Evolutionary conservation across 2,329 filamentous ascomycete species (phyloP).

Genomic region (Periconia sp.): DNA sequence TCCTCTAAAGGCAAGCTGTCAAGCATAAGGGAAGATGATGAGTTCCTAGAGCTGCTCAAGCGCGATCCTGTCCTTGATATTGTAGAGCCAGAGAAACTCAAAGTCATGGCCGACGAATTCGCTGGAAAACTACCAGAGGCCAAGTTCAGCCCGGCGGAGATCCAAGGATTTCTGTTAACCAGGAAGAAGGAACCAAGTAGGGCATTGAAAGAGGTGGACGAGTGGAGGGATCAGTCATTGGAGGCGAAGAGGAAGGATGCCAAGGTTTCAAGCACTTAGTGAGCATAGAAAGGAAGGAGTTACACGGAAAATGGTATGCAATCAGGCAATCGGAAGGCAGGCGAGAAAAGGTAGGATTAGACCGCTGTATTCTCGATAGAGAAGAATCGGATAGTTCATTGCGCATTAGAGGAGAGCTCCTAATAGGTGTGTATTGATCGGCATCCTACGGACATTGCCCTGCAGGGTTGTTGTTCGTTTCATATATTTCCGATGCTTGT

Average conservation of each 20-base stretch:
- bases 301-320: no score
- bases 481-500: no score
- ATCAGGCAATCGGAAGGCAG: no score
- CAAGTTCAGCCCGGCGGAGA: slow-evolving; percentile 58
- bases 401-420: no score
- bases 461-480: no score
- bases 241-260: slow-evolving; percentile 37
- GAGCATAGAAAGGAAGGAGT: no score
- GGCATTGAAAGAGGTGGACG: slow-evolving; percentile 52
- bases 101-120: slow-evolving; percentile 53
- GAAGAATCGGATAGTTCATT: no score
- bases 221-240: slow-evolving; percentile 49
- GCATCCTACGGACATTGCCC: no score
- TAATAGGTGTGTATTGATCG: no score
- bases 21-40: slow-evolving; percentile 12
- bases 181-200: slow-evolving; percentile 56
- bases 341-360: no score
- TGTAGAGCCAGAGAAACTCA: slow-evolving; percentile 37
- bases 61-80: slow-evolving; percentile 15
- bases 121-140: slow-evolving; percentile 53
- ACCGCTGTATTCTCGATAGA: no score
- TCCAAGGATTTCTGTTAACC: slow-evolving; percentile 60
- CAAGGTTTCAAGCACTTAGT: slow-evolving; percentile 16
- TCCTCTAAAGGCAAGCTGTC: neutral
- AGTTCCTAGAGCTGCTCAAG: slow-evolving; percentile 16